A percentile compares a stretch with the other conserved stretches of the same genome.
Evolutionary conservation across 179 eudicot species (phyloP).

Genomic region (Corrigiola litoralis): DNA sequence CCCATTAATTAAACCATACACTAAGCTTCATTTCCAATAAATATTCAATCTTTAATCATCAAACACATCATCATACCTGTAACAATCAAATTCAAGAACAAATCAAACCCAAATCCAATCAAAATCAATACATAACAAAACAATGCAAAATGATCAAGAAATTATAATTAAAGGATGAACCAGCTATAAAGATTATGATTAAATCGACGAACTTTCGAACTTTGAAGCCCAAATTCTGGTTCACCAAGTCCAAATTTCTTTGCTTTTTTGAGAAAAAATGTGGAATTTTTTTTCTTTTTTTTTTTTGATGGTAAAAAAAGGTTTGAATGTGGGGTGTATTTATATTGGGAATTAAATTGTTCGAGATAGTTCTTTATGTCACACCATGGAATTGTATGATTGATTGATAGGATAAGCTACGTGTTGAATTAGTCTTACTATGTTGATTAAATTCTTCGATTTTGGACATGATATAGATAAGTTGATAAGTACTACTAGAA

Average conservation of each 20-base stretch:
- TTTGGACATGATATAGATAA: too few relatives aligned
- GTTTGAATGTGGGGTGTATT: not conserved
- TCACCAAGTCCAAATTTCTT: not conserved
- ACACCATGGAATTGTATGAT: too few relatives aligned
- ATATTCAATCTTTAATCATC: not conserved
- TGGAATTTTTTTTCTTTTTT: not conserved
- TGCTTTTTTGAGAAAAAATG: too few relatives aligned
- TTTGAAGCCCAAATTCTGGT: not conserved
- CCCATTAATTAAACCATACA: not conserved
- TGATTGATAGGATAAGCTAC: too few relatives aligned
- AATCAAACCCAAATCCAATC: slow-evolving; percentile 8
- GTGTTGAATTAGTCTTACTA: too few relatives aligned
- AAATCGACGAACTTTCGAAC: slow-evolving; percentile 18
- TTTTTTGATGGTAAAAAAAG: not conserved
- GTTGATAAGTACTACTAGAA: too few relatives aligned
- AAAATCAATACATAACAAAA: not conserved
- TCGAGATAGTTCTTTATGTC: not conserved
- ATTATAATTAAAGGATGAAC: slow-evolving; percentile 10
- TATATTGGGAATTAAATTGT: not conserved
- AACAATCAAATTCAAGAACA: not conserved
- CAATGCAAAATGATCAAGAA: not conserved
- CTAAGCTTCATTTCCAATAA: not conserved
- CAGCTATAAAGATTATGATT: slow-evolving; percentile 18
- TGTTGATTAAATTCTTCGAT: too few relatives aligned
- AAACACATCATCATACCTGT: slow-evolving; percentile 16